Base-by-base conservation (phyloP, 208 protist species). In the Leishmania guyanensis region DNA sequence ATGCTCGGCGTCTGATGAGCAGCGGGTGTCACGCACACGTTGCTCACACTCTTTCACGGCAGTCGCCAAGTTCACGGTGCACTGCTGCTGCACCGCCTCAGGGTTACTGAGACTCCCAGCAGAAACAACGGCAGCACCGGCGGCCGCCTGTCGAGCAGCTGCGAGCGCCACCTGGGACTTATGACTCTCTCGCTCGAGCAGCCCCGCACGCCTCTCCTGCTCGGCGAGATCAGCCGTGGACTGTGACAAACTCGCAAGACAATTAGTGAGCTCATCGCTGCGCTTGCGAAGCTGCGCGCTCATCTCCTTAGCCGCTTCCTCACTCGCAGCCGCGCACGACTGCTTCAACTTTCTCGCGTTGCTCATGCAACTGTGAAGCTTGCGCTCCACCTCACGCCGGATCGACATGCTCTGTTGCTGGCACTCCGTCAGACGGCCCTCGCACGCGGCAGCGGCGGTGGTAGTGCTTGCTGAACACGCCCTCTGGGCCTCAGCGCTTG, bases 81-180 rank as follows among this genome's bases (percentile, higher is more conserved):
- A 85, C 64, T 64, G 66, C 77, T 77, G n/a, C 81, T 26, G 16
- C 69, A 77, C 81, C 64, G 26, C 68, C 36, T 80, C 76, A 16
- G 66, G 78, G 56, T 77, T 62, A 46, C 58, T 73, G 69, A 77
- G 60, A 9, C 54, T 50, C 14, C 46, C 80, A 43, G 33, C 69
- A n/a, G 69, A 53, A 22, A 72, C 81, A 60, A 33, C 16, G 9
- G 71, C 17, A 71, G 62, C 56, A 69, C 20, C 6, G 62, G 29
- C 36, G 43, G 2, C 43, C 26, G 51, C 69, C 69, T 77, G 50
- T 53, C 53, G 66, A 1, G 71, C 73, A 26, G 54, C 66, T 1
- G 56, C 51, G 54, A 82, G 78, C 5, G 77, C 48, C 10, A 65
- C 53, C 16, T 22, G 56, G 17, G 20, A 66, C 43, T 75, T 60